These are phyloP conservation scores for Baorangia bicolor DNA, from an alignment of 768 basidiomycete genomes.

Conservation along the genomic window DNA sequence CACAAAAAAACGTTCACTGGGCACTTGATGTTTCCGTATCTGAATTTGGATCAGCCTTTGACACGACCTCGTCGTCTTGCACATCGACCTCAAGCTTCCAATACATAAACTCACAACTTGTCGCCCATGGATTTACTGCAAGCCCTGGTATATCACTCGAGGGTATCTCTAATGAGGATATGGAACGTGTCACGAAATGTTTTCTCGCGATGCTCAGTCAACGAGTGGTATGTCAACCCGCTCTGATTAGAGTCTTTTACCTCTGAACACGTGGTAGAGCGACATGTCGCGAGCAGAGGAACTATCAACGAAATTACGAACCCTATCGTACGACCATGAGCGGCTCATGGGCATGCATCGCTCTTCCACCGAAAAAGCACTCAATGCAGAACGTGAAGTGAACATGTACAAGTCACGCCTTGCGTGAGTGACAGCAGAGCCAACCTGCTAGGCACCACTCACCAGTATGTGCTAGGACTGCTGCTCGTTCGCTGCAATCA, in stretches of 20 bases:
- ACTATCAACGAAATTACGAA: conserved; percentile 69
- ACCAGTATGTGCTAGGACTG: conserved; percentile 38
- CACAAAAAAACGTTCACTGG: conserved; percentile 46
- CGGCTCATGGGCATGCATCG: conserved; percentile 66
- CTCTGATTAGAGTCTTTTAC: not conserved
- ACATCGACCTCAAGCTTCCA: conserved; percentile 62
- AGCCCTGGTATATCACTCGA: conserved; percentile 68
- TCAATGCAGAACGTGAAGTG: conserved; percentile 76
- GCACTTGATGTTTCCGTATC: conserved; percentile 44
- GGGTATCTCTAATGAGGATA: conserved; percentile 53
- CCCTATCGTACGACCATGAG: conserved; percentile 79
- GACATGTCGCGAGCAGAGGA: conserved; percentile 83
- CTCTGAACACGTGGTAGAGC: conserved; percentile 40
- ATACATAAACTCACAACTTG: conserved; percentile 78
- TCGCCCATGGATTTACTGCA: conserved; percentile 75
- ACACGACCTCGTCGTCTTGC: conserved; percentile 45
- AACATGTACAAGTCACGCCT: conserved; percentile 71
- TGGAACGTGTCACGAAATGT: conserved; percentile 66
- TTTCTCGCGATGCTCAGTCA: conserved; percentile 74
- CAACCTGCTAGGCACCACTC: not conserved
- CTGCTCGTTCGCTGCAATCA: conserved; percentile 52
- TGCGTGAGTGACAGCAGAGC: conserved; percentile 48
- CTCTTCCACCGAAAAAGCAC: conserved; percentile 55
- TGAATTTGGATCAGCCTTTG: conserved; percentile 43
- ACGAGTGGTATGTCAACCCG: conserved; percentile 57